phyloP scores from a whole-genome alignment of 352 stramenopile genomes.

The Globisporangium alternatum region DNA sequence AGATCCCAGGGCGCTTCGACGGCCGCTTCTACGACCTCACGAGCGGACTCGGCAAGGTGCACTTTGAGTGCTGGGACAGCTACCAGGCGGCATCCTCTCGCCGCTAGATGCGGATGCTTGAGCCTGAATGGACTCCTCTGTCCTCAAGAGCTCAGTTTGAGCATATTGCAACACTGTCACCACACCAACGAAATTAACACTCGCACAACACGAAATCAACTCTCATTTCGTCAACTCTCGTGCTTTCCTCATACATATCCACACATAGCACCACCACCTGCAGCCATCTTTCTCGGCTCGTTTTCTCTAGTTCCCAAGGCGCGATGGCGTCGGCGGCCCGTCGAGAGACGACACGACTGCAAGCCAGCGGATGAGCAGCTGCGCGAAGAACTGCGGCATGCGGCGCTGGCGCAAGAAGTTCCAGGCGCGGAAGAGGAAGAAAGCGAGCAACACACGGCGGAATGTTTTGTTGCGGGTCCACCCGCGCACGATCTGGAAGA shows the following conservation, averaged over 20 bases:
- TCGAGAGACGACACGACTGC: constrained; percentile 55
- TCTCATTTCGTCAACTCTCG: not conserved
- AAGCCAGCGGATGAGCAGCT: constrained; percentile 60
- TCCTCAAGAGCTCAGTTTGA: not conserved
- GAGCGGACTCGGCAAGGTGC: constrained; percentile 71
- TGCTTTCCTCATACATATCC: not conserved
- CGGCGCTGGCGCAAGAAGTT: constrained; percentile 43
- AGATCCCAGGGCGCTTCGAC: constrained; percentile 71
- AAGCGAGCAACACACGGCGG: constrained; percentile 46
- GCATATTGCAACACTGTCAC: not conserved
- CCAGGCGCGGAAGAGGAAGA: constrained; percentile 49
- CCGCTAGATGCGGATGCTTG: not conserved
- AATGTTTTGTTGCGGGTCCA: constrained; percentile 54
- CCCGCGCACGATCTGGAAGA: constrained; percentile 29
- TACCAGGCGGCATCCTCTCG: constrained; percentile 37
- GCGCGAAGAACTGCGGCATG: constrained; percentile 57
- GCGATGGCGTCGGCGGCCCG: constrained; percentile 1
- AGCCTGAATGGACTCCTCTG: not conserved
- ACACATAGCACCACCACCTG: not conserved
- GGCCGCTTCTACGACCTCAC: constrained; percentile 84
- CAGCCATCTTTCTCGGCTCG: not conserved
- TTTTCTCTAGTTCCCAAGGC: constrained; percentile 8
- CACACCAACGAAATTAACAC: not conserved
- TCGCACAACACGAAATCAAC: not conserved
- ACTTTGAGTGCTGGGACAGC: constrained; percentile 84